Percentiles rank a stretch among this genome's conserved stretches.
phyloP scores from a whole-genome alignment of 306 rosid species.

The Luffa acutangula region DNA sequence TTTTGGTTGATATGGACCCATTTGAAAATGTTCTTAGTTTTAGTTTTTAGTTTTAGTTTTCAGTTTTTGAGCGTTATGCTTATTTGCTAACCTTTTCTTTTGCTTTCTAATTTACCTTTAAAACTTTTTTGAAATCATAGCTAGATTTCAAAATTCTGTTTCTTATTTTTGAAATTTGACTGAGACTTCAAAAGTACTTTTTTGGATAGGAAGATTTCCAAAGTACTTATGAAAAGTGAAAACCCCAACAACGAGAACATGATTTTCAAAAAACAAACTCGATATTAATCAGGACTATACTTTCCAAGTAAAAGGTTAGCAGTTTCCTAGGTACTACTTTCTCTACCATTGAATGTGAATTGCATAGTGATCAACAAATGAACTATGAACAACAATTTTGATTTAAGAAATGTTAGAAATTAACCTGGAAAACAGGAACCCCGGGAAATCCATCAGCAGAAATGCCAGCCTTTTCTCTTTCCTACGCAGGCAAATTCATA shows the following conservation, averaged over 20 bases:
- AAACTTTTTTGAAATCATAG: neutral
- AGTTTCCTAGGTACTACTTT: neutral
- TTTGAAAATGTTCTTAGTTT: neutral
- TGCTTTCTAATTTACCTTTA: neutral
- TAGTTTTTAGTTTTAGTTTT: neutral
- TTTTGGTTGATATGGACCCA: neutral
- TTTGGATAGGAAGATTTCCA: neutral
- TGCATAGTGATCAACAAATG: neutral
- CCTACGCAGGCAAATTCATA: constrained; percentile 32
- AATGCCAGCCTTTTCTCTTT: constrained; percentile 55
- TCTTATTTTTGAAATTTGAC: neutral
- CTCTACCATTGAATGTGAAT: neutral
- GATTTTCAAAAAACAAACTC: neutral
- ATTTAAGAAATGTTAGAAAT: constrained; percentile 13
- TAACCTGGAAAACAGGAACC: constrained; percentile 93
- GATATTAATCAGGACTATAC: neutral
- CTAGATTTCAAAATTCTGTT: neutral
- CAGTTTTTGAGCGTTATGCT: neutral
- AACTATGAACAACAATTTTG: neutral
- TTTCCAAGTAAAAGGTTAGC: neutral
- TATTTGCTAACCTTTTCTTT: neutral
- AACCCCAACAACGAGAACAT: neutral
- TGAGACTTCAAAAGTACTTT: neutral
- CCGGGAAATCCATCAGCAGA: constrained; percentile 54
- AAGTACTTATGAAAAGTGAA: neutral